These are phyloP conservation scores for Colletotrichum sp. DNA, from an alignment of 2,329 filamentous ascomycete species.

Conservation along the genomic window DNA sequence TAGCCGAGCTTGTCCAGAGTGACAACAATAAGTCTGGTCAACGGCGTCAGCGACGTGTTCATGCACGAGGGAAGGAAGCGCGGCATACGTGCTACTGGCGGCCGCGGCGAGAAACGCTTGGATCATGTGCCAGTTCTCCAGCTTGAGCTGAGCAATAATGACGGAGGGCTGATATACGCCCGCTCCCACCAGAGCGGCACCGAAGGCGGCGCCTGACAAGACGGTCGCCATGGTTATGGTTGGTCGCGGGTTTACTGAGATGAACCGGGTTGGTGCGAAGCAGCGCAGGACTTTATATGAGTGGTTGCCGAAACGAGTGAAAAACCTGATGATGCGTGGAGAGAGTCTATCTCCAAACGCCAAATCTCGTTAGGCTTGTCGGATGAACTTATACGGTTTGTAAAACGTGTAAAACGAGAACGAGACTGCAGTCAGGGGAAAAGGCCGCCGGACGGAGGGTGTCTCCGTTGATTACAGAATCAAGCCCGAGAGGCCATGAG, in stretches of 20 bases:
- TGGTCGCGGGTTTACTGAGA: not conserved
- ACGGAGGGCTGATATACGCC: conserved; percentile 65
- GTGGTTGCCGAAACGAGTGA: not conserved
- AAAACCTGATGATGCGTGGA: not conserved
- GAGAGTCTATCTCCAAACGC: not conserved
- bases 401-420: not conserved
- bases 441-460: not conserved
- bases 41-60: conserved; percentile 20
- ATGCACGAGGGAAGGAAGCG: not conserved
- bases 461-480: not conserved
- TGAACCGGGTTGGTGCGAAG: not conserved
- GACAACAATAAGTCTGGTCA: conserved; percentile 48
- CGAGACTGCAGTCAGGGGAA: not conserved
- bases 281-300: not conserved
- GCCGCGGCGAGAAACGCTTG: conserved; percentile 68
- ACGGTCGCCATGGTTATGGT: conserved; percentile 31
- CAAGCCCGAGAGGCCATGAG: not conserved
- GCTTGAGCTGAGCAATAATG: conserved; percentile 64
- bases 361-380: not conserved
- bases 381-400: not conserved
- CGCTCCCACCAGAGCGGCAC: conserved; percentile 63
- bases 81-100: conserved; percentile 63
- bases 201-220: conserved; percentile 63
- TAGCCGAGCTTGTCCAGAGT: conserved; percentile 47
- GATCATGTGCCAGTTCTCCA: conserved; percentile 69